Conservation (phyloP, 2,329 filamentous ascomycete species). For the Phyllosticta citribraziliensis region DNA sequence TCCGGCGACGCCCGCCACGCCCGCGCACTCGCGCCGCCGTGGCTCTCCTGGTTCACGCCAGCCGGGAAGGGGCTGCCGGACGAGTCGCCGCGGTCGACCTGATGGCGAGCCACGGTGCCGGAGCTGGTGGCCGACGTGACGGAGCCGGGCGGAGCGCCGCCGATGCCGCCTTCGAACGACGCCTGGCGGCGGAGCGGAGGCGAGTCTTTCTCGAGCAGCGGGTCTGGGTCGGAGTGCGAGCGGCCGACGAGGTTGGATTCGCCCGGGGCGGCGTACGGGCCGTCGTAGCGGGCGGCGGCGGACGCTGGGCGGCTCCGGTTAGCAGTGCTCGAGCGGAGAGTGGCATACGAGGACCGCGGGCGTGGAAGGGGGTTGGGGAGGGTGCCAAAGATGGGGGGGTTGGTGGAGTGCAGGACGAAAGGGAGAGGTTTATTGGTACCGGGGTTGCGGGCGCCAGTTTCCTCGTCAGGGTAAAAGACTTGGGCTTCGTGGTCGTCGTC, state of each 20-base stretch:
- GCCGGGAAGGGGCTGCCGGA: not conserved
- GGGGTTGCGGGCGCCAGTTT: conserved; percentile 12
- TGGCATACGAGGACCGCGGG: not conserved
- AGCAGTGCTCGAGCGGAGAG: not conserved
- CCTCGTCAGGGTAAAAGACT: conserved; percentile 25
- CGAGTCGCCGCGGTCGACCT: not conserved
- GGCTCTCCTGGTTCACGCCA: not conserved
- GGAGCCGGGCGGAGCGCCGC: not conserved
- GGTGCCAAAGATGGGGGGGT: not conserved
- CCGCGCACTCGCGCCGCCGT: not conserved
- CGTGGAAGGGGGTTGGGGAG: not conserved
- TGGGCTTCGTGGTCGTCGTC: conserved; percentile 37
- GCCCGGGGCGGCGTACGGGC: not conserved
- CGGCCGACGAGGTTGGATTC: not conserved
- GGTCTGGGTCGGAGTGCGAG: not conserved
- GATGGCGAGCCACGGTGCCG: not conserved
- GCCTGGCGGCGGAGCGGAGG: not conserved
- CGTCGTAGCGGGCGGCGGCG: not conserved
- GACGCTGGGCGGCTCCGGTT: not conserved
- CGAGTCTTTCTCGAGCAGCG: not conserved
- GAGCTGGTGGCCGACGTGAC: not conserved
- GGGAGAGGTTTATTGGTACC: not conserved
- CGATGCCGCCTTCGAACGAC: not conserved
- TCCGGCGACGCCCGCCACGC: not conserved
- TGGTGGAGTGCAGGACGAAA: not conserved